Percentiles rank a stretch among this genome's conserved stretches.
phyloP scores from a whole-genome alignment of 2,329 filamentous ascomycete genomes.

The Mycosphaerella sp. region DNA sequence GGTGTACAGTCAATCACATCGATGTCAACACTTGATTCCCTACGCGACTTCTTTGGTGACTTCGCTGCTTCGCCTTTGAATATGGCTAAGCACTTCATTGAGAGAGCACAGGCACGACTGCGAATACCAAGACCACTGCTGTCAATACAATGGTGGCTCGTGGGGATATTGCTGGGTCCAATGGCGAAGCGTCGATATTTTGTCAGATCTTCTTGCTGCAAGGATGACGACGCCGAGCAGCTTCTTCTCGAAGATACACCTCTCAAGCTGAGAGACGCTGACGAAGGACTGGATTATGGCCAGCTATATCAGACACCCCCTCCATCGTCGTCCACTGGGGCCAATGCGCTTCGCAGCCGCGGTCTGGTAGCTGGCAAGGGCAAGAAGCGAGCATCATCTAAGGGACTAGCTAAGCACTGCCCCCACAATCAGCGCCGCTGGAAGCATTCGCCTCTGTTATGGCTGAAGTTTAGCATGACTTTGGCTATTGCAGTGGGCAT shows the following conservation, averaged over 20 bases:
- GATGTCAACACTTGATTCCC: conserved; percentile 21
- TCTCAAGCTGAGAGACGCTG: background rate
- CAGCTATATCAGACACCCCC: conserved; percentile 21
- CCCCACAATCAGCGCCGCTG: conserved; percentile 12
- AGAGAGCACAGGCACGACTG: conserved; percentile 27
- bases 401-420: conserved; percentile 15
- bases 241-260: conserved; percentile 12
- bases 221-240: background rate
- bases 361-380: conserved; percentile 22
- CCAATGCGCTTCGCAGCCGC: conserved; percentile 4
- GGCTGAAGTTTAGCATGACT: conserved; percentile 45
- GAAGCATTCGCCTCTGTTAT: conserved; percentile 37
- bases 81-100: conserved; percentile 30
- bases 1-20: conserved; percentile 10
- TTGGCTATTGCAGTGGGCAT: conserved; percentile 46
- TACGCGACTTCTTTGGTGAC: conserved; percentile 27
- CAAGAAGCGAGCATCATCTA: conserved; percentile 23
- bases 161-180: conserved; percentile 30
- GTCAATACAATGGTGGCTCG: conserved; percentile 34
- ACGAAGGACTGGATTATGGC: conserved; percentile 24
- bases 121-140: conserved; percentile 28
- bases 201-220: conserved; percentile 3
- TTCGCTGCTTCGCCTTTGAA: conserved; percentile 28
- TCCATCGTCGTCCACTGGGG: conserved; percentile 8
- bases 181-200: conserved; percentile 34